Evolutionary conservation across 1,139 yeast genomes (phyloP).

Genomic region (Diutina sp.): DNA sequence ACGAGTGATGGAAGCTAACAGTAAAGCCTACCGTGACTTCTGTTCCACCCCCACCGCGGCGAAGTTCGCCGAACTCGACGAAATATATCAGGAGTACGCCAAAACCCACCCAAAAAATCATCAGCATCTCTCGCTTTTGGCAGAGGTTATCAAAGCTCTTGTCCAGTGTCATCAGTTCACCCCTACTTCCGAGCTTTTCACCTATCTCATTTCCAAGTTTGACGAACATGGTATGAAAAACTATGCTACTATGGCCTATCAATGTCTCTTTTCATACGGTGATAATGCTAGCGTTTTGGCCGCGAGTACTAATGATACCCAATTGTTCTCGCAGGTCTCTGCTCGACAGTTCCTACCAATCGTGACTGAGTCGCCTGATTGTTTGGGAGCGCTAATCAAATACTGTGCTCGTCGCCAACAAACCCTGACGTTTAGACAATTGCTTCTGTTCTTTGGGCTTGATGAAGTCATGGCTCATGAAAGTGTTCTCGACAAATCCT

Average conservation of each 20-base stretch:
- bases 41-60: constrained; percentile 8
- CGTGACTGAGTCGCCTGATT: constrained; percentile 15
- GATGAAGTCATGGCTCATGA: constrained; percentile 17
- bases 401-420: constrained; percentile 15
- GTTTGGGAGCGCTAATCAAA: constrained; percentile 14
- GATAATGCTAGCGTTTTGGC: neutral
- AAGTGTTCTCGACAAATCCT: constrained; percentile 11
- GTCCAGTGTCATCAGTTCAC: neutral
- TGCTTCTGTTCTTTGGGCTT: constrained; percentile 17
- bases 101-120: neutral
- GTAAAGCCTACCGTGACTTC: neutral
- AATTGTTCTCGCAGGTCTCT: constrained; percentile 2
- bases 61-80: constrained; percentile 9
- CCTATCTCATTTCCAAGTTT: neutral
- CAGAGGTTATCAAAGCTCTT: neutral
- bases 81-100: neutral
- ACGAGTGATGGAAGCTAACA: neutral
- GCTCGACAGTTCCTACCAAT: constrained; percentile 12
- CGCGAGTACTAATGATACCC: constrained; percentile 13
- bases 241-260: neutral
- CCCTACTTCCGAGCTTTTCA: neutral
- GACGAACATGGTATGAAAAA: neutral
- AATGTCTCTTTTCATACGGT: neutral
- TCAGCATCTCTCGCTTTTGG: neutral
- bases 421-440: constrained; percentile 10